Evolutionary conservation across 2,329 filamentous ascomycete species (phyloP).

Genomic region (Apiospora sp.): DNA sequence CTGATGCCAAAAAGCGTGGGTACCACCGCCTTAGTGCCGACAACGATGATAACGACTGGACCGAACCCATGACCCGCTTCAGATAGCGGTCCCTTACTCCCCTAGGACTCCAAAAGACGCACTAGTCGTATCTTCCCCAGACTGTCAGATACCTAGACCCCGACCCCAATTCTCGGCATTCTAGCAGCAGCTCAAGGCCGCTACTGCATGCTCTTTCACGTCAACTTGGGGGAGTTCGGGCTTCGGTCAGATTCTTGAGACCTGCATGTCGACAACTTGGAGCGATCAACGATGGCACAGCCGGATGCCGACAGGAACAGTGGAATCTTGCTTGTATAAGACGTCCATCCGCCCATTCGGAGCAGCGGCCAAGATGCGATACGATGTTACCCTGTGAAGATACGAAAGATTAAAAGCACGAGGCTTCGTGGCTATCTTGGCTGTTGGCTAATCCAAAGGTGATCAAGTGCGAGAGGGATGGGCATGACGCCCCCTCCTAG

Average conservation of each 20-base stretch:
- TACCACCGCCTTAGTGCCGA: slow-evolving; percentile 15
- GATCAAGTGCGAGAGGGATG: not conserved
- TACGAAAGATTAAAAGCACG: not conserved
- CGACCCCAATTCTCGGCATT: not conserved
- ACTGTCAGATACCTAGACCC: not conserved
- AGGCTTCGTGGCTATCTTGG: slow-evolving; percentile 1
- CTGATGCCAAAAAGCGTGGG: not conserved
- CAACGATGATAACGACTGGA: not conserved
- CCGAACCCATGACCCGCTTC: slow-evolving; percentile 9
- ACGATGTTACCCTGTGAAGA: not conserved
- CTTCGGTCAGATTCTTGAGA: not conserved
- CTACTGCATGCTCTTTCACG: not conserved
- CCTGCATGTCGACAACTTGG: no score
- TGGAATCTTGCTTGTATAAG: not conserved
- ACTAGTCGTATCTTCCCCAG: slow-evolving; percentile 4
- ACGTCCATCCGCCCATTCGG: not conserved
- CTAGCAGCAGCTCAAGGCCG: not conserved
- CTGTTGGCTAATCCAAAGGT: not conserved
- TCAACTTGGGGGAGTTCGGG: not conserved
- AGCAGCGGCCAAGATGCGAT: not conserved
- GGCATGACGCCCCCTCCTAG: not conserved
- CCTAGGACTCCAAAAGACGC: not conserved
- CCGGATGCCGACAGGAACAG: not conserved
- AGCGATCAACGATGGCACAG: not conserved
- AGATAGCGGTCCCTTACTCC: not conserved